Conservation (phyloP, 2,329 filamentous ascomycete genomes). For the Pseudogymnoascus sp. region DNA sequence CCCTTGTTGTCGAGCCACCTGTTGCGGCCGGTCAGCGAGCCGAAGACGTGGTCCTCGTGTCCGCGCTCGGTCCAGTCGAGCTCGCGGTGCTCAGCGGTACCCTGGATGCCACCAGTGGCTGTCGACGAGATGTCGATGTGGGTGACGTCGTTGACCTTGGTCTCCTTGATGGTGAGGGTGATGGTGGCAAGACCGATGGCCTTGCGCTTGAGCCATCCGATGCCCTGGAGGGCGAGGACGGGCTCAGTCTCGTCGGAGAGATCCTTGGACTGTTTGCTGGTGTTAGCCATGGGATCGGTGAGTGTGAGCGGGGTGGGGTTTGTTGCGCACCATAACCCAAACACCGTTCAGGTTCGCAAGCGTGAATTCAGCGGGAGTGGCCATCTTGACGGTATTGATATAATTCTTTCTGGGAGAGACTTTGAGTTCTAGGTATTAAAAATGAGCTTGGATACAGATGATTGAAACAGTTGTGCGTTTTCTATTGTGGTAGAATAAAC, state of each 20-base stretch:
- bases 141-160: slow-evolving; percentile 32
- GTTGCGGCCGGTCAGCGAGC: slow-evolving; percentile 43
- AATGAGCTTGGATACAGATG: not conserved
- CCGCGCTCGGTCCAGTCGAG: slow-evolving; percentile 47
- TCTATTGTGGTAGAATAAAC: not conserved
- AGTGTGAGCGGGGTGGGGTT: not conserved
- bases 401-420: not conserved
- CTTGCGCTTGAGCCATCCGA: slow-evolving; percentile 52
- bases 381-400: slow-evolving; percentile 36
- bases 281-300: slow-evolving; percentile 1
- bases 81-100: slow-evolving; percentile 48
- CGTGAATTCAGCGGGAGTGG: slow-evolving; percentile 45
- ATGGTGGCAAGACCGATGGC: slow-evolving; percentile 52
- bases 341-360: slow-evolving; percentile 45
- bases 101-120: slow-evolving; percentile 54
- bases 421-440: not conserved
- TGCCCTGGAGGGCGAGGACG: slow-evolving; percentile 51
- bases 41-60: slow-evolving; percentile 57
- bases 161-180: slow-evolving; percentile 37
- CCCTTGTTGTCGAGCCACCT: slow-evolving; percentile 34
- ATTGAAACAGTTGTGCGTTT: not conserved
- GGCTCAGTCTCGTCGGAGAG: slow-evolving; percentile 51
- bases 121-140: slow-evolving; percentile 54
- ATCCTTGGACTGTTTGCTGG: slow-evolving; percentile 45
- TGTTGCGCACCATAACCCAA: slow-evolving; percentile 42